Conservation (phyloP, 495 filamentous ascomycete genomes). For the Aspergillus saccharolyticus region DNA sequence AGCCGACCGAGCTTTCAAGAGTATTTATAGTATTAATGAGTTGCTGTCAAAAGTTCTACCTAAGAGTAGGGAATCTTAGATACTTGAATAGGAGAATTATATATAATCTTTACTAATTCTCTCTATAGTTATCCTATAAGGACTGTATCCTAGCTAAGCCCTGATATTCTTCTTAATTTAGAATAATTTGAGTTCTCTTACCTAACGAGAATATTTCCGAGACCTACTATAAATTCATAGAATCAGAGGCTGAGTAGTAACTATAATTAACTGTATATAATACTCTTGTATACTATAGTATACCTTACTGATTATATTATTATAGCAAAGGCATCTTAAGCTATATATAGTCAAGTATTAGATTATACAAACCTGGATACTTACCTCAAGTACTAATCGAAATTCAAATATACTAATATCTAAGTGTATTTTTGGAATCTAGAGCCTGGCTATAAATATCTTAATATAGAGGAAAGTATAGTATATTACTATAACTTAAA, state of each 20-base stretch:
- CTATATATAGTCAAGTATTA: conserved; percentile 2
- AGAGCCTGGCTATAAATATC: conserved; percentile 8
- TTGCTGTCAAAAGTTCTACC: background rate
- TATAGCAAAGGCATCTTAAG: conserved; percentile 8
- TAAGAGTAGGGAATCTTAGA: conserved; percentile 5
- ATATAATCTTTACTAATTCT: conserved; percentile 1
- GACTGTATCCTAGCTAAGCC: background rate
- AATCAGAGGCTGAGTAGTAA: conserved; percentile 4
- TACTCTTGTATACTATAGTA: background rate
- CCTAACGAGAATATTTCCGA: background rate
- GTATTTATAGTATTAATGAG: conserved; percentile 3
- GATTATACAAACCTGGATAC: conserved; percentile 6
- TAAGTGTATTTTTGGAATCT: conserved; percentile 3
- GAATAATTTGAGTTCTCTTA: background rate
- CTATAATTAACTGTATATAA: background rate
- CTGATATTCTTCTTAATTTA: conserved; percentile 7
- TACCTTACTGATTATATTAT: background rate
- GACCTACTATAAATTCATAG: conserved; percentile 4
- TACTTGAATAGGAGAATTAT: conserved; percentile 2
- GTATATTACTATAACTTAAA: conserved; percentile 5
- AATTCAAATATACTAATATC: background rate
- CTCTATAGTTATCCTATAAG: conserved; percentile 2
- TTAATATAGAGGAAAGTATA: conserved; percentile 8
- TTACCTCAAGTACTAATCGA: conserved; percentile 9
- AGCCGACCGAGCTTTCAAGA: conserved; percentile 8